A percentile compares a stretch with the other conserved stretches of the same genome.
These are phyloP conservation scores for Suzukiozyma palmioleophila DNA, from an alignment of 1,139 yeast genomes.

Conservation along the genomic window DNA sequence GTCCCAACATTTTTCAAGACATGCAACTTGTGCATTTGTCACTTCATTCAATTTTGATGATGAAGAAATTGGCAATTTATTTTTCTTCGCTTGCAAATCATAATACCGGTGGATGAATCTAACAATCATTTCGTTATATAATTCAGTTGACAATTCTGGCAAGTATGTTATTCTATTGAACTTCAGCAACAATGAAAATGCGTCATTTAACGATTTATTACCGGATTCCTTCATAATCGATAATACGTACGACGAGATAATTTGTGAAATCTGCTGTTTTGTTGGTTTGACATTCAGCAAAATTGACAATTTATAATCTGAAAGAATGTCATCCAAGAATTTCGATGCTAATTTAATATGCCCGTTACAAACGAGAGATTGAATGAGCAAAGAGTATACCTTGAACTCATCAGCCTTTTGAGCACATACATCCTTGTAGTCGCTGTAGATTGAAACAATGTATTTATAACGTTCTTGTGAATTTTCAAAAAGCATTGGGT, in stretches of 20 bases:
- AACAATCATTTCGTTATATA: constrained; percentile 30
- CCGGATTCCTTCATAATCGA: constrained; percentile 18
- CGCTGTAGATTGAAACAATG: constrained; percentile 23
- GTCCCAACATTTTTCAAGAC: constrained; percentile 25
- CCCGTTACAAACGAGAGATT: constrained; percentile 47
- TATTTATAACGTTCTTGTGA: constrained; percentile 20
- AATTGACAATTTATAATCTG: constrained; percentile 23
- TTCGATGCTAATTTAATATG: constrained; percentile 49
- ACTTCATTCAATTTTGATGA: constrained; percentile 7
- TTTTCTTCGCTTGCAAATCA: constrained; percentile 11
- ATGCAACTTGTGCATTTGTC: constrained; percentile 10
- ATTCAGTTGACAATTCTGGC: constrained; percentile 33
- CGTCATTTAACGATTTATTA: constrained; percentile 17
- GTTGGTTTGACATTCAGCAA: constrained; percentile 13
- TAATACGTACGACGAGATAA: constrained; percentile 30
- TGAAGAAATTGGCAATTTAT: constrained; percentile 3
- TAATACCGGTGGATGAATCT: constrained; percentile 20
- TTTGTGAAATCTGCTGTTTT: constrained; percentile 23
- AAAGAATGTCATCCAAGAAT: constrained; percentile 46
- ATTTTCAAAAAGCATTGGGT: constrained; percentile 12
- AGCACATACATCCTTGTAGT: constrained; percentile 15
- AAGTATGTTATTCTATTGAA: constrained; percentile 31
- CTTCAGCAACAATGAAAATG: constrained; percentile 23
- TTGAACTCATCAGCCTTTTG: constrained; percentile 31
- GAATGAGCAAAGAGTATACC: constrained; percentile 48